phyloP scores from a whole-genome alignment of 257 asterid genomes.

The Misopates orontium region DNA sequence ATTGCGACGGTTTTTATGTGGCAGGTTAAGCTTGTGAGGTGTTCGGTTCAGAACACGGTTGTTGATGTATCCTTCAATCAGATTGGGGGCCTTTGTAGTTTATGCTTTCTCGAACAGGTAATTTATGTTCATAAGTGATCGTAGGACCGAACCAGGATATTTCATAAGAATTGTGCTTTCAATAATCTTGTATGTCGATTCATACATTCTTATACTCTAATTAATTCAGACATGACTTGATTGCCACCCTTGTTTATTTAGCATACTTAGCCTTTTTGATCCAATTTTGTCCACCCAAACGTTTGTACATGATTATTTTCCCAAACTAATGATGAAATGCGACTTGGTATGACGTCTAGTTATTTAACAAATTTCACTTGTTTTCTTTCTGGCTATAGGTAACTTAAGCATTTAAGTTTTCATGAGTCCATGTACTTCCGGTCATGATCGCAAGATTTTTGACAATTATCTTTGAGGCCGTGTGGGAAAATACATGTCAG shows the following conservation, averaged over 20 bases:
- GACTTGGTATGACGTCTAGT: conserved; percentile 8
- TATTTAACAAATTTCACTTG: not conserved
- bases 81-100: conserved; percentile 69
- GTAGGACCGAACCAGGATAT: not conserved
- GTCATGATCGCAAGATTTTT: too few species aligned
- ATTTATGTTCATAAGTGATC: conserved; percentile 8
- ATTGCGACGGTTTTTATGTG: conserved; percentile 22
- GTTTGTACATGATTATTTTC: conserved; percentile 6
- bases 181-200: not conserved
- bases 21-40: conserved; percentile 76
- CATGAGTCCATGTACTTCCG: not conserved
- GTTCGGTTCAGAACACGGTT: conserved; percentile 60
- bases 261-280: too few species aligned
- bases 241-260: too few species aligned
- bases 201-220: not conserved
- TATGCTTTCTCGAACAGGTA: conserved; percentile 86
- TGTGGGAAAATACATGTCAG: too few species aligned
- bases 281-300: conserved; percentile 5
- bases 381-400: not conserved
- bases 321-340: conserved; percentile 11
- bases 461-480: too few species aligned
- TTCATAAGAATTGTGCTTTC: not conserved
- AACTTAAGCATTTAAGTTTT: too few species aligned
- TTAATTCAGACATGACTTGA: too few species aligned
- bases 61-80: conserved; percentile 74